Base-by-base conservation (phyloP, 148 eudicot genomes). In the Oxyria digyna region DNA sequence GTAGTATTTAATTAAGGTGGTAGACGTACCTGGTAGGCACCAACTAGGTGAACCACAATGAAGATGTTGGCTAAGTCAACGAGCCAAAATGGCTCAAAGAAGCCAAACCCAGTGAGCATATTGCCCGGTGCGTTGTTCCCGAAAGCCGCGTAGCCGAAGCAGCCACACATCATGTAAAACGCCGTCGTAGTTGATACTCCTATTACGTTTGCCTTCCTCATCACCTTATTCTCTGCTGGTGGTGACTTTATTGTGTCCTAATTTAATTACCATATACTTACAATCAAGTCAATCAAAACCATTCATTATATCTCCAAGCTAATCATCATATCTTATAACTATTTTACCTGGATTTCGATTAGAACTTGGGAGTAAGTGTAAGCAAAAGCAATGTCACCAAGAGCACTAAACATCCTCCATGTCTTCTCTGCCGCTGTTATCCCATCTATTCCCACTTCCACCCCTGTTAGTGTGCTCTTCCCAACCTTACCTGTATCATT, bases 101-200 rank as follows among this genome's bases (percentile, higher is more conserved):
- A 89, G 42, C 91, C 90, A 66, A 88, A 88, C 0, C 91, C 91
- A 14, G 89, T 87, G 11, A 89, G 75, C 74, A 89, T 74, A 71
- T 85, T 89, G 11, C 96, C 96, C 0, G 89, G 89, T n/a, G 96
- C 89, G 43, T 73, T 35, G 70, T 87, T 81, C 20, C 96, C 96
- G 57, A 89, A 87, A 17, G 89, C 96, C 24, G 89, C 96, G 69
- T 87, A 89, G 8, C 91, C 91, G 26, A 89, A 81, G 75, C 84
- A 82, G 2, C 91, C 96, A 76, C 96, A 87, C 89, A 85, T 70
- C 79, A 85, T 80, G 67, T 87, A 87, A 72, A 89, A 87, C 31
- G 71, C 12, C 2, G 96, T 85, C 26, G 96, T 84, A 14, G 83
- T 79, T 6, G 70, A 43, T 27, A 89, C 75, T 6, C 74, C 83